These are phyloP conservation scores for Trichoderma simmonsii DNA, from an alignment of 2,329 filamentous ascomycete species.

Conservation along the genomic window DNA sequence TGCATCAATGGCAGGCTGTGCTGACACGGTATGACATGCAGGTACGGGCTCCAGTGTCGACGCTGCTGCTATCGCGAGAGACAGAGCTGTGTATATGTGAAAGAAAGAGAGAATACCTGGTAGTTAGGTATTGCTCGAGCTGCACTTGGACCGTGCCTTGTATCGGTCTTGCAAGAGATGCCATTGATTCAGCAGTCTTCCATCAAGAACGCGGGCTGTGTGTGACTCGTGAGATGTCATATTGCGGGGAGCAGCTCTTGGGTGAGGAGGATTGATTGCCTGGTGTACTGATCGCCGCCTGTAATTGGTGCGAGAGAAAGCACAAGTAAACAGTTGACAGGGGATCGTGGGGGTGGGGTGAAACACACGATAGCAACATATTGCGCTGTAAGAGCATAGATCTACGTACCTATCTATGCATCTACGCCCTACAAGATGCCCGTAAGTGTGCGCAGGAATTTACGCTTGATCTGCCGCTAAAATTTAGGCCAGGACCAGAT, in stretches of 20 bases:
- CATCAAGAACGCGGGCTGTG: neutral
- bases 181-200: neutral
- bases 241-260: constrained; percentile 1
- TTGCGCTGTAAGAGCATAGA: neutral
- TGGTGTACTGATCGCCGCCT: neutral
- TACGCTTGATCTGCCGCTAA: constrained; percentile 14
- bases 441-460: neutral
- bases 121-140: neutral
- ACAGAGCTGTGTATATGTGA: neutral
- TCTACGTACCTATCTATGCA: neutral
- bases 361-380: neutral
- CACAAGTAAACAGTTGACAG: neutral
- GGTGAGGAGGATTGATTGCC: neutral
- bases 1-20: constrained; percentile 2
- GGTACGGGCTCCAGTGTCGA: neutral
- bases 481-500: constrained; percentile 1
- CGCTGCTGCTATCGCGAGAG: neutral
- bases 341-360: neutral
- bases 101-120: neutral
- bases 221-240: neutral
- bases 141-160: neutral
- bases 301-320: neutral
- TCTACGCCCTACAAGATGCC: neutral
- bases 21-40: constrained; percentile 1
- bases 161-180: neutral